Evolutionary conservation across 176 grass and related monocot genomes (phyloP).

Genomic region (bread wheat (Triticum aestivum)): IWGSC_CS_RefSeq_v2.1 NC_057795.1:10939393-10939892

Average conservation of each 20-base stretch:
- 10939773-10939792: background rate
- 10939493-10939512: background rate
- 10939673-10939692: background rate
- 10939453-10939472: background rate
- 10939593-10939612: too few species aligned
- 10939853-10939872: constrained; percentile 4
- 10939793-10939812: constrained; percentile 23
- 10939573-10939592: background rate
- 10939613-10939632: background rate
- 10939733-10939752: constrained; percentile 4
- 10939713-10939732: background rate
- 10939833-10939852: background rate
- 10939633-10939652: background rate
- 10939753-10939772: background rate
- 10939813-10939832: constrained; percentile 21
- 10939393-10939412: background rate
- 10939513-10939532: background rate
- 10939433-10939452: constrained; percentile 33
- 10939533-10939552: background rate
- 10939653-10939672: background rate
- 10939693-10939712: constrained; percentile 3
- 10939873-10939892: constrained; percentile 6
- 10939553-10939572: background rate
- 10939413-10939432: background rate
- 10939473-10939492: background rate